A percentile compares a stretch with the other conserved stretches of the same genome.
These are phyloP conservation scores for Euphorbia tirucalli DNA, from an alignment of 345 rosid genomes.

Conservation along the genomic window DNA sequence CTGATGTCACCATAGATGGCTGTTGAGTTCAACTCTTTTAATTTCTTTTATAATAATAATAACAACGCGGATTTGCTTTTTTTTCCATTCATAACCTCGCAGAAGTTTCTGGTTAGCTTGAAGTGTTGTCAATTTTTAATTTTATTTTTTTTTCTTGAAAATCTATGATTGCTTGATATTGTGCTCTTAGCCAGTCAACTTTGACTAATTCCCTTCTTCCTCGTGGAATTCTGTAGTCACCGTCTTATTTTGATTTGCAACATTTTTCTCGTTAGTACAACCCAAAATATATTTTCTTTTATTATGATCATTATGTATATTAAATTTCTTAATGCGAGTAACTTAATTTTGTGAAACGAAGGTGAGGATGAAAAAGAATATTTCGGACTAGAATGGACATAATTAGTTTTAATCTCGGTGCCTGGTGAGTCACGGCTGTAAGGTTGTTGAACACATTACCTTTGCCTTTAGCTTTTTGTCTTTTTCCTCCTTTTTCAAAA, in stretches of 20 bases:
- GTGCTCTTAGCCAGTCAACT: not conserved
- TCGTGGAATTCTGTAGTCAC: not conserved
- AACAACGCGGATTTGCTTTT: too few relatives aligned
- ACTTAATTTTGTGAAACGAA: not conserved
- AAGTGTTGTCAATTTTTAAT: not conserved
- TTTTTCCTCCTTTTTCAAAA: not conserved
- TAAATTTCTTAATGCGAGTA: not conserved
- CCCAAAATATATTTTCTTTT: too few relatives aligned
- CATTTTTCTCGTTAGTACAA: not conserved
- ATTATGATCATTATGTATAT: too few relatives aligned
- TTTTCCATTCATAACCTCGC: too few relatives aligned
- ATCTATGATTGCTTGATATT: not conserved
- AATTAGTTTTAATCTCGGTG: too few relatives aligned
- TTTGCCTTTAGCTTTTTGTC: conserved; percentile 11
- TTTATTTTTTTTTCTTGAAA: not conserved
- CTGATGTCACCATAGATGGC: not conserved
- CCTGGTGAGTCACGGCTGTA: too few relatives aligned
- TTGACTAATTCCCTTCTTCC: not conserved
- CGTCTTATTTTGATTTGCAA: not conserved
- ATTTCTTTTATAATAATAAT: too few relatives aligned
- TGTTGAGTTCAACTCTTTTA: not conserved
- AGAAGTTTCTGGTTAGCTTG: too few relatives aligned
- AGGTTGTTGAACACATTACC: not conserved
- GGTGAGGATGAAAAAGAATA: not conserved
- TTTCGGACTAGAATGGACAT: too few relatives aligned